Evolutionary conservation across 495 filamentous ascomycete species (phyloP).

Genomic region (Penicillium ucsense): DNA sequence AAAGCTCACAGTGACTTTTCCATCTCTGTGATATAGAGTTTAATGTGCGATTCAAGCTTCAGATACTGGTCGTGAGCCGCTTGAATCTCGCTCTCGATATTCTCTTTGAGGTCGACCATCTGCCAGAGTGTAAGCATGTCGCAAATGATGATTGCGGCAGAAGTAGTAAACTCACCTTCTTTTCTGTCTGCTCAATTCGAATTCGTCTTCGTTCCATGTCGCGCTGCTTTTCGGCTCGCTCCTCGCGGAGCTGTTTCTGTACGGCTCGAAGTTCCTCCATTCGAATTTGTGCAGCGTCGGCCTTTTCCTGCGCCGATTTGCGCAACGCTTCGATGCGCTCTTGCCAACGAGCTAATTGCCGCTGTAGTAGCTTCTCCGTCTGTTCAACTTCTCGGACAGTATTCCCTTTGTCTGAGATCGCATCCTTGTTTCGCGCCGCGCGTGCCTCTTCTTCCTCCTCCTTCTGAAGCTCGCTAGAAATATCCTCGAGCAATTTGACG

Average conservation of each 20-base stretch:
- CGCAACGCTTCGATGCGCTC: constrained; percentile 77
- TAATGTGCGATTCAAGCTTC: constrained; percentile 94
- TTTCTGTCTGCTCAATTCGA: constrained; percentile 93
- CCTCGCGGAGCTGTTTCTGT: constrained; percentile 73
- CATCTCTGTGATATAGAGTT: constrained; percentile 97
- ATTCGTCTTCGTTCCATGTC: constrained; percentile 89
- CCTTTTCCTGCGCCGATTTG: constrained; percentile 69
- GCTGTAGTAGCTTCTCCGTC: constrained; percentile 69
- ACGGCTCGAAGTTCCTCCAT: constrained; percentile 84
- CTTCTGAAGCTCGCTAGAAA: constrained; percentile 69
- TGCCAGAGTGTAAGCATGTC: constrained; percentile 23
- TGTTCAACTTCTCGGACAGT: constrained; percentile 86
- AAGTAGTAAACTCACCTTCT: constrained; percentile 58
- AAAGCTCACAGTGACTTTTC: constrained; percentile 67
- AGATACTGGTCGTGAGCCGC: constrained; percentile 83
- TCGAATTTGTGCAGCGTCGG: constrained; percentile 62
- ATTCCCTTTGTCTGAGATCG: constrained; percentile 75
- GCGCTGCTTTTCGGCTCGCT: constrained; percentile 70
- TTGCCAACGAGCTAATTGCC: constrained; percentile 73
- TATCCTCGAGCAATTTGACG: constrained; percentile 81
- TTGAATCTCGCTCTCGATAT: constrained; percentile 87
- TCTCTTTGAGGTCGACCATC: constrained; percentile 96
- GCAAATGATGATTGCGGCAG: neutral
- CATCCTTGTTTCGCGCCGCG: constrained; percentile 72
- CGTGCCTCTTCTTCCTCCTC: constrained; percentile 80